Evolutionary conservation across 192 early-diverging fungal species (phyloP).

Genomic region (Coemansia sp.): DNA sequence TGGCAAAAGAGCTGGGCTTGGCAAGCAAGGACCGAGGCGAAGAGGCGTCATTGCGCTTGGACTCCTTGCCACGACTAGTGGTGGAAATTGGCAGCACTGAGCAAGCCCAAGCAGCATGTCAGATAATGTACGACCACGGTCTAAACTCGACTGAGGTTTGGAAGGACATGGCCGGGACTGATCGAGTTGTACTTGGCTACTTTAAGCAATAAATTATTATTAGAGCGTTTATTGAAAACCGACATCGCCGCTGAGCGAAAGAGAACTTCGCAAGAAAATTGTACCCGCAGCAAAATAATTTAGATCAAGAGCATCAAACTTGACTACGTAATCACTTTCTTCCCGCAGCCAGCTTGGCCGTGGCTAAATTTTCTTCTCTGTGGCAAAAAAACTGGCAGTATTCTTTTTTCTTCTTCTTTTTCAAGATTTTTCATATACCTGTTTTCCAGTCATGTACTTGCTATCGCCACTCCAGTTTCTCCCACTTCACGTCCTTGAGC

Average conservation of each 20-base stretch:
- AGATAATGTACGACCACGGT: constrained; percentile 55
- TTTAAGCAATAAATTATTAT: constrained; percentile 1
- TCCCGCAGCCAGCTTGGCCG: background rate
- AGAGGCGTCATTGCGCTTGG: no score
- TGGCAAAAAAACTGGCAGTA: background rate
- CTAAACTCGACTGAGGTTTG: constrained; percentile 64
- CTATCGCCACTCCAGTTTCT: background rate
- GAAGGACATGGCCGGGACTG: constrained; percentile 75
- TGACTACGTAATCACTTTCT: background rate
- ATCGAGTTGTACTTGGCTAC: constrained; percentile 63
- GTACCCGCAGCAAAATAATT: background rate
- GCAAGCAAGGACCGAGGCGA: background rate
- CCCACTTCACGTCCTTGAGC: background rate
- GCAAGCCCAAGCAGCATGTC: constrained; percentile 59
- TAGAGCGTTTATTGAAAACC: background rate
- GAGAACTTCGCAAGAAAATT: background rate
- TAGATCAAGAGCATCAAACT: background rate
- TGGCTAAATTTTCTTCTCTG: background rate
- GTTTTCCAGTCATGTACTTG: background rate
- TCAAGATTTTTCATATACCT: background rate
- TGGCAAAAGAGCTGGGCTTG: constrained; percentile 20
- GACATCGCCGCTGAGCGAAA: background rate
- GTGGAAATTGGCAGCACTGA: constrained; percentile 80
- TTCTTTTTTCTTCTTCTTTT: background rate
- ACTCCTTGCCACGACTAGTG: constrained; percentile 62